Conservation (phyloP, 306 rosid species). For the Ammopiptanthus mongolicus region DNA sequence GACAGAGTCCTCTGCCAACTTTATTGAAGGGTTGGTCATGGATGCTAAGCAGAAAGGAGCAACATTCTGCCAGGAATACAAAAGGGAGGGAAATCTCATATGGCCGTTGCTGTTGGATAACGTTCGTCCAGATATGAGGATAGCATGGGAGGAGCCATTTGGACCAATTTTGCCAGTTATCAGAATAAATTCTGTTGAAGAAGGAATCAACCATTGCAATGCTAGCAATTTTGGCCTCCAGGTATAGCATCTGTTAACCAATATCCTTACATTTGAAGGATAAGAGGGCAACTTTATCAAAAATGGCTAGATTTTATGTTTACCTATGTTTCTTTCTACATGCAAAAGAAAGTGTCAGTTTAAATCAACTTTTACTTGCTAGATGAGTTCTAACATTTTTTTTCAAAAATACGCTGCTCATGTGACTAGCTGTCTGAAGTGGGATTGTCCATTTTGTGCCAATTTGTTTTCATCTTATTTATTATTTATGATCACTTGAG, state of each 20-base stretch:
- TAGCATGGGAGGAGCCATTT: constrained; percentile 94
- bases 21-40: constrained; percentile 68
- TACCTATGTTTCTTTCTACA: background rate
- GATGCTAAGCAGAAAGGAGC: constrained; percentile 82
- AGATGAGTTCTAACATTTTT: background rate
- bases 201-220: constrained; percentile 90
- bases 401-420: background rate
- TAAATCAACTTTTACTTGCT: background rate
- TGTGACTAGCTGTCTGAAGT: background rate
- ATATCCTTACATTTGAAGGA: background rate
- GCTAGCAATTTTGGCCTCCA: constrained; percentile 91
- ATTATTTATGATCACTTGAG: background rate
- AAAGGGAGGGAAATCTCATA: constrained; percentile 79
- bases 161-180: constrained; percentile 83
- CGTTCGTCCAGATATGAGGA: constrained; percentile 84
- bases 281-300: background rate
- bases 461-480: background rate
- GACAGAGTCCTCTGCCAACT: constrained; percentile 74
- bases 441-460: background rate
- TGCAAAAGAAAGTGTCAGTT: background rate
- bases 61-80: constrained; percentile 78
- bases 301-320: background rate
- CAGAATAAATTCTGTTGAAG: constrained; percentile 69
- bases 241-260: constrained; percentile 32
- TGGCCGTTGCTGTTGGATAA: constrained; percentile 82